Evolutionary conservation across 345 rosid genomes (phyloP), one percentile per base, ranked within the genome.

Genomic region (Dipteronia dyeriana): DNA sequence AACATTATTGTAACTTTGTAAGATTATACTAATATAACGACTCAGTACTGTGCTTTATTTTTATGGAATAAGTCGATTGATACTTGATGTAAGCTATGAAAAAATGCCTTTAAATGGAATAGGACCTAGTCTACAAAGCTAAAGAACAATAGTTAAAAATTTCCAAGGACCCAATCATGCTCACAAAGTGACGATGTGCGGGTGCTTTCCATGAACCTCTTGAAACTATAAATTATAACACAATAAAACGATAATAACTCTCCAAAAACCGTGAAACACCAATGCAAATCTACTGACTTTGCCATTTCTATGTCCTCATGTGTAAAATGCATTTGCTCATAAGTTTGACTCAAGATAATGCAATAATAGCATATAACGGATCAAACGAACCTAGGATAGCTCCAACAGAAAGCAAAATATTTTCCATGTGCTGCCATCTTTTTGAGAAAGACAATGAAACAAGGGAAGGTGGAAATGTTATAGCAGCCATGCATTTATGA

Each of bases 351-450:
- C 31, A 62, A 74, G 79, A 63, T 7, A 59, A 61, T 0, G 10
- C 57, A 78, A 69, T 14, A 56, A 39, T 16, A 57, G 26, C 20
- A 31, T 47, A 20, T 16, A 26, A 75, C 66, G 63, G 57, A 76
- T 41, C 65, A 78, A 9, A 62, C 45, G 64, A 77, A 91, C 98
- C 99, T 77, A 87, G 93, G 71, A 94, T 92, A 16, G 98, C 97
- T 85, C 78, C 90, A 80, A 94, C 95, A 25, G 99, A 94, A 75
- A 94, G 82, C 82, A 96, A 86, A 39, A 88, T 88, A 85, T 94
- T 97, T 0, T 94, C 90, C 94, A 92, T 88, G 81, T 91, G 97
- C 79, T 91, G 97, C 91, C 86, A 90, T 89, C 98, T 87, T 82
- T 83, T 94, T 39, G 92, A 82, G 57, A 83, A 76, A 39, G 97